Base-by-base conservation (phyloP, 805 yeast species). In the Cyberlindnera euphorbiiphila region DNA sequence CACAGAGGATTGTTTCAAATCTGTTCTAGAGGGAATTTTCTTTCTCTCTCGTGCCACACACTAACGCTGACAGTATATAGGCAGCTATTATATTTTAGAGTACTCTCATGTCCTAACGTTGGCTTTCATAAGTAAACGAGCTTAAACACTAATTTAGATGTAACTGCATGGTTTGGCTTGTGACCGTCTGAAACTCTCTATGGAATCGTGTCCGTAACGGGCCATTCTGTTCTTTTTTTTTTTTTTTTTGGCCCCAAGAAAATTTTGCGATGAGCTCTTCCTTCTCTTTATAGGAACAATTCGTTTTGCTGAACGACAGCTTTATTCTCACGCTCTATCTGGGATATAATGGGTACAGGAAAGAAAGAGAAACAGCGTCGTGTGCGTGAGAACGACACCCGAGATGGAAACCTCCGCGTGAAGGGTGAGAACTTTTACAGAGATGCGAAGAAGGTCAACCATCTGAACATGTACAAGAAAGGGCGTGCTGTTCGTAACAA, bases 361-460 rank as follows among this genome's bases (percentile, higher is more conserved):
- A 91, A 91, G 71, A 93, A 88, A 56, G 98, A 91, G 64, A 85
- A 84, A 61, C 73, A 72, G 54, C 81, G 98, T 68, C 77, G 96
- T 58, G 71, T 72, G 41, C 83, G 95, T 57, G 85, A 88, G 59
- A 82, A 82, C 37, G 85, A 81, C 52, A 70, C 78, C 50, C 75
- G 86, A 55, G 95, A 85, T 62, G 96, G 96, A 20, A 91, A 91
- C 54, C 74, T 93, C 41, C 80, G 95, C 45, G 94, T 86, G 36
- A 91, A 91, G 61, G 98, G 98, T 56, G 98, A 91, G 65, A 91
- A 91, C 69, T 91, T 91, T 64, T 91, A 91, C 68, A 69, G 87
- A 54, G 97, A 89, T 76, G 91, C 95, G 37, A 87, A 88, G 59
- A 85, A 85, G 58, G 95, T 89, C 42, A 81, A 85, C 61, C 86